phyloP scores from a whole-genome alignment of 164 flowering plant genomes.

The Aristolochia fimbriata region DNA sequence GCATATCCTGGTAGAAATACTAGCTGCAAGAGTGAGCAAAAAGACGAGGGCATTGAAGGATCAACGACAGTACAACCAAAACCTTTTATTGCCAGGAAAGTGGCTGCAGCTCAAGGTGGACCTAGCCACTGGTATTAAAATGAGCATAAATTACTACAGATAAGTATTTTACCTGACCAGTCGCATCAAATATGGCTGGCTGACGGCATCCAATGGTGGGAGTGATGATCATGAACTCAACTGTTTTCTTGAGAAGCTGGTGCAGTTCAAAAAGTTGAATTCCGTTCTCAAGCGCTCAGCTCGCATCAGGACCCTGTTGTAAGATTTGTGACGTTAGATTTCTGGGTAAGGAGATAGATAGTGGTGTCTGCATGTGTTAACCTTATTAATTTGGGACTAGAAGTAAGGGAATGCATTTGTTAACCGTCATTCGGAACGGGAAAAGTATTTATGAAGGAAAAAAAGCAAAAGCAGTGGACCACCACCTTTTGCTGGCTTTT shows the following conservation, averaged over 20 bases:
- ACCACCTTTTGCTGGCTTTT: too few relatives aligned
- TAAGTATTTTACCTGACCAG: not conserved
- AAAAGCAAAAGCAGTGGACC: too few relatives aligned
- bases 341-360: too few relatives aligned
- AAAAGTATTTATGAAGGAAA: too few relatives aligned
- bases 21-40: slow-evolving; percentile 52
- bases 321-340: too few relatives aligned
- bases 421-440: too few relatives aligned
- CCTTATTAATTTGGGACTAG: too few relatives aligned
- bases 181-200: not conserved
- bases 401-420: too few relatives aligned
- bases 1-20: slow-evolving; percentile 69
- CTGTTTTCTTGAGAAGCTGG: not conserved
- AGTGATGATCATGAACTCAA: not conserved
- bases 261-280: not conserved
- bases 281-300: not conserved
- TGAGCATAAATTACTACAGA: not conserved
- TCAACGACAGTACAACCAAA: slow-evolving; percentile 57
- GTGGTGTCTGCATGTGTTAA: too few relatives aligned
- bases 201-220: not conserved
- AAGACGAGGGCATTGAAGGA: slow-evolving; percentile 48
- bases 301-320: not conserved
- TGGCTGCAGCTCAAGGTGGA: slow-evolving; percentile 73
- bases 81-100: slow-evolving; percentile 71
- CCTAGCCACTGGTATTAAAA: slow-evolving; percentile 52